These are phyloP conservation scores for Ziziphus jujuba DNA, from an alignment of 306 rosid genomes.

Conservation along the genomic window DNA sequence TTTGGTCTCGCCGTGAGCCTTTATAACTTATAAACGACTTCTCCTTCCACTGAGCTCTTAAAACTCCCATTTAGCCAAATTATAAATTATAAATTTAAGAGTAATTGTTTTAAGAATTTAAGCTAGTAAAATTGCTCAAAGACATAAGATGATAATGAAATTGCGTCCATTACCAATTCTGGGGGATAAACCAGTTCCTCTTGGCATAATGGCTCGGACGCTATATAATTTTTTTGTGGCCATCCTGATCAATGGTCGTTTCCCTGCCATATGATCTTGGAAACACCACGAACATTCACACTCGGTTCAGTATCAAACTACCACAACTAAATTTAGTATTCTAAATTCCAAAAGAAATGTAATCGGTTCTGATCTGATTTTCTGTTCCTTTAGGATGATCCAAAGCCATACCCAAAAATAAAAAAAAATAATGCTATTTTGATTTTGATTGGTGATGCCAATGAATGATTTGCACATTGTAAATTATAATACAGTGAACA, in stretches of 20 bases:
- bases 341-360: too few relatives aligned
- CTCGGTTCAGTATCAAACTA: background rate
- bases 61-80: background rate
- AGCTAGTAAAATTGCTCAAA: background rate
- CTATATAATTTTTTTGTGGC: conserved; percentile 54
- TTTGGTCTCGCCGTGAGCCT: conserved; percentile 78
- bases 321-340: too few relatives aligned
- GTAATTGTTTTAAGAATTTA: too few relatives aligned
- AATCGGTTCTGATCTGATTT: too few relatives aligned
- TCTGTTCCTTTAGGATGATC: too few relatives aligned
- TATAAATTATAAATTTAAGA: background rate
- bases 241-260: conserved; percentile 75
- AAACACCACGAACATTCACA: conserved; percentile 67
- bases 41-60: conserved; percentile 98
- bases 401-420: too few relatives aligned
- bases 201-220: conserved; percentile 65
- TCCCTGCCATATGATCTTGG: conserved; percentile 73
- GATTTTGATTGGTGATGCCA: too few relatives aligned
- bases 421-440: too few relatives aligned
- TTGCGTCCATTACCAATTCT: conserved; percentile 79
- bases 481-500: too few relatives aligned
- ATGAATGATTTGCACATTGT: too few relatives aligned
- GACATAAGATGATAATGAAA: background rate
- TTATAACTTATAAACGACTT: conserved; percentile 59
- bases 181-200: conserved; percentile 36